These are phyloP conservation scores for Pichia paraexigua DNA, from an alignment of 805 yeast genomes.

Conservation along the genomic window DNA sequence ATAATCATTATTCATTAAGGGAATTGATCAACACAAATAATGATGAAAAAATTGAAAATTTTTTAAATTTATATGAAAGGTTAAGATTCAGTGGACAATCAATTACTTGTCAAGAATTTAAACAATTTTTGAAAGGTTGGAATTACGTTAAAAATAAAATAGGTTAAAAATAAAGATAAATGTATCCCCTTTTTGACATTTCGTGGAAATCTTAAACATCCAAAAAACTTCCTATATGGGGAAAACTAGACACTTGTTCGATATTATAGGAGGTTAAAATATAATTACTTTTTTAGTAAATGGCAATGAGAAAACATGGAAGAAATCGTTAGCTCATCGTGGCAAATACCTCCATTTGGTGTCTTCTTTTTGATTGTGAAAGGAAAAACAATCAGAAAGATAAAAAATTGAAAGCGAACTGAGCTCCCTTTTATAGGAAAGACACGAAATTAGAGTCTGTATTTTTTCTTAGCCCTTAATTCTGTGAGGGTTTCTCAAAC, in stretches of 20 bases:
- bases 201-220: constrained; percentile 45
- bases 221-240: constrained; percentile 55
- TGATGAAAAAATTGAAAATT: constrained; percentile 19
- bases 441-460: neutral
- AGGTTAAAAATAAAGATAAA: constrained; percentile 1
- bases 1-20: constrained; percentile 16
- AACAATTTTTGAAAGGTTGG: constrained; percentile 46
- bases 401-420: neutral
- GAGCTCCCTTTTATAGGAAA: constrained; percentile 14
- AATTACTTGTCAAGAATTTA: constrained; percentile 51
- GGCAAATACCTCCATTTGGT: constrained; percentile 50
- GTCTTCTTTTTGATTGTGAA: constrained; percentile 48
- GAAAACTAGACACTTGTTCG: constrained; percentile 17
- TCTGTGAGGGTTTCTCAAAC: neutral
- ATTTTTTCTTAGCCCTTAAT: neutral
- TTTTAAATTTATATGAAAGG: constrained; percentile 53
- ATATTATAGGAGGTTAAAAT: constrained; percentile 45
- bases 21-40: constrained; percentile 26
- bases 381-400: constrained; percentile 10
- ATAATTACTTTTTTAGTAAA: constrained; percentile 28
- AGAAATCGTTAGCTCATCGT: constrained; percentile 55
- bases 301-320: constrained; percentile 64
- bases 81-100: constrained; percentile 58
- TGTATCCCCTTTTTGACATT: constrained; percentile 49
- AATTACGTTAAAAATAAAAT: constrained; percentile 12